phyloP scores from a whole-genome alignment of 2,329 filamentous ascomycete species.

The Phoma sp. region DNA sequence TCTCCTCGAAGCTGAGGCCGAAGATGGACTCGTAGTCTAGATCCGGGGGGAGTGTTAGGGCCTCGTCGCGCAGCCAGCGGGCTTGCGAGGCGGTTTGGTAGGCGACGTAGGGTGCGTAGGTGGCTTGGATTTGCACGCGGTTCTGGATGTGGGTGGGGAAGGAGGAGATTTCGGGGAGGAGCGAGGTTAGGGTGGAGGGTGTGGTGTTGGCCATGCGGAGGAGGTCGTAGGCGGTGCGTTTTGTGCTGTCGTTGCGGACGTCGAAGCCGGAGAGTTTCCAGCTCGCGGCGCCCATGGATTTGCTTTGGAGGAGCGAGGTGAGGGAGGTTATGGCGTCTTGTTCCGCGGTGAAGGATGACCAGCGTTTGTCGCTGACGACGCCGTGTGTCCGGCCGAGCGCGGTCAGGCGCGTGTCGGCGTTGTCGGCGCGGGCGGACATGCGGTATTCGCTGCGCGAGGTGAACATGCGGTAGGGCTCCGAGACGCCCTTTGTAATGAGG shows the following conservation, averaged over 20 bases:
- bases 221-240: slow-evolving; percentile 79
- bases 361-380: slow-evolving; percentile 79
- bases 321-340: slow-evolving; percentile 72
- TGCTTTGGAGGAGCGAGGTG: slow-evolving; percentile 63
- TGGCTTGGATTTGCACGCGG: slow-evolving; percentile 80
- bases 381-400: slow-evolving; percentile 76
- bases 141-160: slow-evolving; percentile 67
- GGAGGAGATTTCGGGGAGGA: slow-evolving; percentile 62
- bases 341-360: slow-evolving; percentile 72
- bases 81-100: slow-evolving; percentile 72
- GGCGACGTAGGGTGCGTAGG: slow-evolving; percentile 85
- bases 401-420: slow-evolving; percentile 88
- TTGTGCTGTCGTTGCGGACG: slow-evolving; percentile 69
- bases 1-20: slow-evolving; percentile 82
- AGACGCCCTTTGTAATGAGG: slow-evolving; percentile 93
- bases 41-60: slow-evolving; percentile 71
- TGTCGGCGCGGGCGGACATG: slow-evolving; percentile 90
- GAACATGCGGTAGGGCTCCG: slow-evolving; percentile 98
- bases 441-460: slow-evolving; percentile 95
- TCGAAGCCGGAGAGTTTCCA: slow-evolving; percentile 76
- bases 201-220: slow-evolving; percentile 67
- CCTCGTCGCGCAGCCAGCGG: slow-evolving; percentile 77
- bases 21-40: slow-evolving; percentile 77
- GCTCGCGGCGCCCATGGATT: slow-evolving; percentile 63
- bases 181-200: slow-evolving; percentile 62